Conservation (phyloP, 2,329 filamentous ascomycete species). For the Colletotrichum limetticola region DNA sequence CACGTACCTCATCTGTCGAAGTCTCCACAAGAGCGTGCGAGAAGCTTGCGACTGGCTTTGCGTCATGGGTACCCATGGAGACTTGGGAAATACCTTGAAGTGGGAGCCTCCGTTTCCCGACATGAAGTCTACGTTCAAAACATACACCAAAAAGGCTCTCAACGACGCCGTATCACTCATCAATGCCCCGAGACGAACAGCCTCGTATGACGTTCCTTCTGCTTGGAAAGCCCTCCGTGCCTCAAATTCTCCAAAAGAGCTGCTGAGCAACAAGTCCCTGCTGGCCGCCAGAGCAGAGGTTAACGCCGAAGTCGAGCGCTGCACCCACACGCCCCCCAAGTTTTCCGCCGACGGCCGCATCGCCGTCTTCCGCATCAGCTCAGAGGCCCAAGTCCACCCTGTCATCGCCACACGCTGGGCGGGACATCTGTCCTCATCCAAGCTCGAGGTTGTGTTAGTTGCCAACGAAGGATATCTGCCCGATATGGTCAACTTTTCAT, state of each 20-base stretch:
- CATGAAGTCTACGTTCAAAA: slow-evolving; percentile 69
- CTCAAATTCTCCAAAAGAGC: slow-evolving; percentile 60
- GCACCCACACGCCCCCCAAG: slow-evolving; percentile 70
- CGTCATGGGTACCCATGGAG: slow-evolving; percentile 73
- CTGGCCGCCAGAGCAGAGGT: slow-evolving; percentile 67
- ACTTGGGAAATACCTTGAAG: slow-evolving; percentile 72
- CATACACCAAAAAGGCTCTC: slow-evolving; percentile 68
- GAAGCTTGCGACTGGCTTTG: slow-evolving; percentile 69
- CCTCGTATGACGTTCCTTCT: slow-evolving; percentile 67
- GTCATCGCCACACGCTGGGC: slow-evolving; percentile 76
- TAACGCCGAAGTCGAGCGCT: slow-evolving; percentile 68
- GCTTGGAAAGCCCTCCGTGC: slow-evolving; percentile 69
- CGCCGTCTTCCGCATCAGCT: slow-evolving; percentile 71
- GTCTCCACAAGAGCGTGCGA: slow-evolving; percentile 62
- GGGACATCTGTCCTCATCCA: slow-evolving; percentile 66
- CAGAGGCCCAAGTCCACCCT: slow-evolving; percentile 71
- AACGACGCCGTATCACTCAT: slow-evolving; percentile 72
- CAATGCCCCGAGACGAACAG: slow-evolving; percentile 73
- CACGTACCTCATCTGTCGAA: slow-evolving; percentile 71
- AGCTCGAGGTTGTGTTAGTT: slow-evolving; percentile 72
- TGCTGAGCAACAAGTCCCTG: slow-evolving; percentile 61
- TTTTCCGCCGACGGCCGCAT: slow-evolving; percentile 72
- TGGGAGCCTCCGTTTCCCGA: slow-evolving; percentile 75
- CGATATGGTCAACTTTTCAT: slow-evolving; percentile 74
- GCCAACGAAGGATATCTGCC: slow-evolving; percentile 75